Conservation (phyloP, 345 rosid species). For the Boechera stricta region DNA sequence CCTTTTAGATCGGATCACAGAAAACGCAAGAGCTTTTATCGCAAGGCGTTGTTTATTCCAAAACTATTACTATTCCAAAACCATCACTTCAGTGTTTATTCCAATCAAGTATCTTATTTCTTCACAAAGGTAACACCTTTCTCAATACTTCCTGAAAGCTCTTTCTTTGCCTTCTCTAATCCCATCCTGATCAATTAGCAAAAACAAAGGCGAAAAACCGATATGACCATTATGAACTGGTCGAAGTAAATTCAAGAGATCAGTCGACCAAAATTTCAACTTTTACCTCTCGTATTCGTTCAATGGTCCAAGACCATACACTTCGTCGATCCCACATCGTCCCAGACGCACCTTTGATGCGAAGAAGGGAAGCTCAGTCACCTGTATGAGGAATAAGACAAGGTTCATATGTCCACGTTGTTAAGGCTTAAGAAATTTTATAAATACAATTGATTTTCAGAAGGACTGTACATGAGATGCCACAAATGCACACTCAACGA, state of each 20-base stretch:
- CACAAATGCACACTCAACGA: constrained; percentile 79
- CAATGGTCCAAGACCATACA: constrained; percentile 77
- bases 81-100: constrained; percentile 9
- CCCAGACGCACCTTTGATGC: constrained; percentile 89
- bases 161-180: constrained; percentile 90
- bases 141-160: constrained; percentile 73
- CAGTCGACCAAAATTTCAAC: not conserved
- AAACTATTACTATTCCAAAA: constrained; percentile 20
- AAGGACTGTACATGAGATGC: constrained; percentile 67
- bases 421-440: not conserved
- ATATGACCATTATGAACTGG: not conserved
- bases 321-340: constrained; percentile 76
- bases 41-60: constrained; percentile 30
- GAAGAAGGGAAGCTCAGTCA: constrained; percentile 95
- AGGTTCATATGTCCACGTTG: not conserved
- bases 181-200: constrained; percentile 53
- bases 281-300: constrained; percentile 85
- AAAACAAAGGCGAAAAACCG: not conserved
- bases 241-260: not conserved
- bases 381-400: constrained; percentile 50
- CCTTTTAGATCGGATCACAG: constrained; percentile 14
- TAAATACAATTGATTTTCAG: not conserved
- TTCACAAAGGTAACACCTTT: constrained; percentile 75
- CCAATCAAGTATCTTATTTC: constrained; percentile 48
- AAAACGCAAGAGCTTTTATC: constrained; percentile 3